Evolutionary conservation across 23 red algal species (phyloP), one percentile per base, ranked within the genome.

Genomic region (Gracilaria vermiculophylla): DNA sequence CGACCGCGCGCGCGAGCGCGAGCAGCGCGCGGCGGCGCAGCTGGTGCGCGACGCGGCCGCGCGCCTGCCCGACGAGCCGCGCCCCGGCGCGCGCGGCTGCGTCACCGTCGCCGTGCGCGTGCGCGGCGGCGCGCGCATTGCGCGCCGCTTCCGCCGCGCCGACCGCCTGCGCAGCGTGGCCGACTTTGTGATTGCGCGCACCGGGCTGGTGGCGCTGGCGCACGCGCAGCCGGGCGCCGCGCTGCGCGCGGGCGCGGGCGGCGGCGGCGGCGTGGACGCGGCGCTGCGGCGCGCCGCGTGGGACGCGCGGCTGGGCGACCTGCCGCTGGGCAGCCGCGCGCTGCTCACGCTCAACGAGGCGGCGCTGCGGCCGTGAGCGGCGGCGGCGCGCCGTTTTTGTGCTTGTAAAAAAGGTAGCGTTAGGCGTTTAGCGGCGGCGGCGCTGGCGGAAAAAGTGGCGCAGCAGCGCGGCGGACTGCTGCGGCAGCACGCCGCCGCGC

Each of bases 381-480:
- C n/a, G n/a, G n/a, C n/a, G n/a, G n/a, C n/a, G n/a, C n/a, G n/a
- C n/a, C n/a, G n/a, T n/a, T 73, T 7, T 48, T 23, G 55, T 60
- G 27, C 9, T 9, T 73, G 67, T 73, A 73, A 73, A 73, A n/a
- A n/a, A n/a, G n/a, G n/a, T n/a, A n/a, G n/a, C n/a, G n/a, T n/a
- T n/a, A n/a, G n/a, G n/a, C n/a, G n/a, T n/a, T n/a, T n/a, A n/a
- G n/a, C n/a, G n/a, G n/a, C n/a, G n/a, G n/a, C n/a, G n/a, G 39
- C 94, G 94, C 71, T 81, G 49, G 16, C 70, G 65, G 76, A 96
- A 96, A 47, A 96, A 96, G 20, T 48, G 35, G 15, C 86, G 41
- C 29, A 96, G 64, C 3, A 96, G 58, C 8, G 45, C 86, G 7
- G 70, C 80, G 6, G 81, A 76, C 49, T 86, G 77, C 2, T 51